Conservation (phyloP, 2,329 filamentous ascomycete species). For the Xylariaceae sp. region DNA sequence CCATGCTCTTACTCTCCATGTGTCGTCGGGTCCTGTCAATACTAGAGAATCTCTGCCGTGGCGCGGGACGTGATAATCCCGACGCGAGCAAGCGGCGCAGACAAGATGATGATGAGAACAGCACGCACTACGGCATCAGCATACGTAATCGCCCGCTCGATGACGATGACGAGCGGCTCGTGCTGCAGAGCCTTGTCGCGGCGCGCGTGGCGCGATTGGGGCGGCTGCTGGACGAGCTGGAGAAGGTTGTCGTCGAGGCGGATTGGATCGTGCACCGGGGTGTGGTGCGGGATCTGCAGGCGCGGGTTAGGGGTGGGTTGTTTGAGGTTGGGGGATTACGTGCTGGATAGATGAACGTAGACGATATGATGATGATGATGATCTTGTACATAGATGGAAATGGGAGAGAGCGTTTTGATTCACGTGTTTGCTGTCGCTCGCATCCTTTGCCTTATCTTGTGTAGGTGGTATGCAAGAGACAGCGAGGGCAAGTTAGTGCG, state of each 20-base stretch:
- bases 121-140: conserved; percentile 15
- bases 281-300: conserved; percentile 16
- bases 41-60: conserved; percentile 12
- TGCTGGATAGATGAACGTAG: too few species aligned
- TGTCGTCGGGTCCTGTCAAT: conserved; percentile 16
- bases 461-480: too few species aligned
- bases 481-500: too few species aligned
- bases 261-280: conserved; percentile 18
- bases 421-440: too few species aligned
- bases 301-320: conserved; percentile 8
- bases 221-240: conserved; percentile 12
- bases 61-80: not conserved
- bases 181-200: conserved; percentile 18
- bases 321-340: conserved; percentile 14
- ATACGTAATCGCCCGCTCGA: conserved; percentile 19
- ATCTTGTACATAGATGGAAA: too few species aligned
- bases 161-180: conserved; percentile 20
- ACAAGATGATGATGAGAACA: conserved; percentile 4
- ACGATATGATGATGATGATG: too few species aligned
- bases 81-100: conserved; percentile 12
- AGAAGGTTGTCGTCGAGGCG: conserved; percentile 12
- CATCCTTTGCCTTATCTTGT: too few species aligned
- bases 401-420: too few species aligned
- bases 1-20: conserved; percentile 20
- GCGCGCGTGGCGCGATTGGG: conserved; percentile 18